phyloP scores from a whole-genome alignment of 1,139 yeast species.

The Torulaspora globosa region DNA sequence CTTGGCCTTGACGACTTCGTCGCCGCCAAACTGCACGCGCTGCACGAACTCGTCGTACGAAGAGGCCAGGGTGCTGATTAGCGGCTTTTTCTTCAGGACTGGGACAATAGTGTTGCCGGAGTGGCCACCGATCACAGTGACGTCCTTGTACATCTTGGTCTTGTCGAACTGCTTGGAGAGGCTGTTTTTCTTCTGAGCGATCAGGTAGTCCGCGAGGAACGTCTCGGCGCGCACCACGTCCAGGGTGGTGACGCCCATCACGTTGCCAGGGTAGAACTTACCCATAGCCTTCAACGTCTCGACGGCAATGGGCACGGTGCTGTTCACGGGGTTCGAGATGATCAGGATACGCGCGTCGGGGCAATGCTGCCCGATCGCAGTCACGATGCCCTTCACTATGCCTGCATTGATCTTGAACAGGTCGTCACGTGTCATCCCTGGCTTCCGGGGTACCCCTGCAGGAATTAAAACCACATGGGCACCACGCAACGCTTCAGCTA shows the following conservation, averaged over 20 bases:
- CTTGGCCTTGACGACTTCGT: constrained; percentile 74
- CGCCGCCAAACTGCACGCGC: constrained; percentile 74
- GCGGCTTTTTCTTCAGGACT: constrained; percentile 32
- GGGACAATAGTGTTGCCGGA: constrained; percentile 77
- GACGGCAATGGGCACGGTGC: constrained; percentile 72
- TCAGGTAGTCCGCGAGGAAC: constrained; percentile 46
- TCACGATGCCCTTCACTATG: constrained; percentile 58
- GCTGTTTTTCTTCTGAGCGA: constrained; percentile 7
- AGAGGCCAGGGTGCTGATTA: constrained; percentile 26
- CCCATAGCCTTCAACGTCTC: constrained; percentile 55
- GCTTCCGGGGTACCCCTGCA: constrained; percentile 81
- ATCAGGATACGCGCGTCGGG: constrained; percentile 64
- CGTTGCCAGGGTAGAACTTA: constrained; percentile 53
- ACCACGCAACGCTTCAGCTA: constrained; percentile 49
- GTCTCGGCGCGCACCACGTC: constrained; percentile 70
- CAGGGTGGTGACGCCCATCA: constrained; percentile 71
- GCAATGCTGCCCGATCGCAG: constrained; percentile 52
- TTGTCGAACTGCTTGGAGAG: constrained; percentile 24
- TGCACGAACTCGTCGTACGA: constrained; percentile 47
- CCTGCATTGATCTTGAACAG: constrained; percentile 70
- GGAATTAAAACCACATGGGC: constrained; percentile 64
- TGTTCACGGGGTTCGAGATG: constrained; percentile 71
- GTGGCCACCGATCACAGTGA: constrained; percentile 70
- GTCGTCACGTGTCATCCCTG: constrained; percentile 78
- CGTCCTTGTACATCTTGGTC: constrained; percentile 44